These are phyloP conservation scores for Xylaria bambusicola DNA, from an alignment of 495 filamentous ascomycete species.

Conservation along the genomic window DNA sequence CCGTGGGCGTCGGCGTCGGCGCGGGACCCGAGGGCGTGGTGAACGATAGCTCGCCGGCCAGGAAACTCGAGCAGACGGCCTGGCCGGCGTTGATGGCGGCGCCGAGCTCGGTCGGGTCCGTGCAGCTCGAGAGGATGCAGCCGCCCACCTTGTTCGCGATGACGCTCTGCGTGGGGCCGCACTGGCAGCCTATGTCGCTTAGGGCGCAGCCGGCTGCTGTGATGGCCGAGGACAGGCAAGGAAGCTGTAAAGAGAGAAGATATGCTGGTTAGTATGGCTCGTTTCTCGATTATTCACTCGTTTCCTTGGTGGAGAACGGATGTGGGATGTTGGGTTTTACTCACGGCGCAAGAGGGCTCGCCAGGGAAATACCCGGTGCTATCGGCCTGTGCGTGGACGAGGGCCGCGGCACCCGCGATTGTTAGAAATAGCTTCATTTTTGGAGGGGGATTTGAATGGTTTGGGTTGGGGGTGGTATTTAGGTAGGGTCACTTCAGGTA, in stretches of 20 bases:
- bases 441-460: too few species aligned
- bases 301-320: too few species aligned
- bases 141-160: constrained; percentile 15
- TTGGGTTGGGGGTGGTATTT: too few species aligned
- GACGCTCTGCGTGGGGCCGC: constrained; percentile 21
- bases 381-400: constrained; percentile 12
- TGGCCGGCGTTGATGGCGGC: constrained; percentile 19
- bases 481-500: too few species aligned
- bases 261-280: constrained; percentile 3
- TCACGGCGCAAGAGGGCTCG: constrained; percentile 20
- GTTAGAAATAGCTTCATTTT: constrained; percentile 15
- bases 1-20: constrained; percentile 1
- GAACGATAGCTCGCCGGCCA: constrained; percentile 22
- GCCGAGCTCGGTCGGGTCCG: constrained; percentile 15
- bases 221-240: constrained; percentile 33
- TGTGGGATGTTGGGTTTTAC: not conserved
- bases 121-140: constrained; percentile 23
- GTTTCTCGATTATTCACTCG: too few species aligned
- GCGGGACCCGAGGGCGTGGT: not conserved
- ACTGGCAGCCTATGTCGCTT: constrained; percentile 23
- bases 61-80: constrained; percentile 30
- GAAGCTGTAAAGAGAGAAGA: constrained; percentile 14
- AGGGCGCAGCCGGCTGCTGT: constrained; percentile 27
- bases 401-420: constrained; percentile 6
- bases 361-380: constrained; percentile 22